These are phyloP conservation scores for Mucor saturninus DNA, from an alignment of 371 early-diverging fungal species.

Conservation along the genomic window DNA sequence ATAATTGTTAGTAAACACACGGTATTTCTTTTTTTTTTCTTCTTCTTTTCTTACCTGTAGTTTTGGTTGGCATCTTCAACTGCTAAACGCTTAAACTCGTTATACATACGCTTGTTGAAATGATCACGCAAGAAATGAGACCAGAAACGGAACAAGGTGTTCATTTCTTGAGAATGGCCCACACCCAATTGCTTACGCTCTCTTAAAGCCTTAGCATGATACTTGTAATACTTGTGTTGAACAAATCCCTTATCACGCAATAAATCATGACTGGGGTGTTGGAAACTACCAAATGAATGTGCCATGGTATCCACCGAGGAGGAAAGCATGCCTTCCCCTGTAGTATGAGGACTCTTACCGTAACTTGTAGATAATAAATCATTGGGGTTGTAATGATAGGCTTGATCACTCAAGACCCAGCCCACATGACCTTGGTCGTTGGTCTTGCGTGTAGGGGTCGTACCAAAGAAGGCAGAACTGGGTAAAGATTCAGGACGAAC, in stretches of 20 bases:
- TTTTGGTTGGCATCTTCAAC: slow-evolving; percentile 90
- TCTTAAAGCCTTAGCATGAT: slow-evolving; percentile 91
- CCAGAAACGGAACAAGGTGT: slow-evolving; percentile 98
- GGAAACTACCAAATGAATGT: slow-evolving; percentile 84
- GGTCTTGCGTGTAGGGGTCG: slow-evolving; percentile 51
- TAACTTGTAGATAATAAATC: slow-evolving; percentile 50
- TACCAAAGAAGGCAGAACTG: slow-evolving; percentile 52
- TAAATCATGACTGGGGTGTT: slow-evolving; percentile 94
- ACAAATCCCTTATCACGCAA: slow-evolving; percentile 94
- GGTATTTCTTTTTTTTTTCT: background rate
- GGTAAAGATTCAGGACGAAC: slow-evolving; percentile 62
- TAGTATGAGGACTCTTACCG: slow-evolving; percentile 45
- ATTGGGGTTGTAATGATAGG: slow-evolving; percentile 56
- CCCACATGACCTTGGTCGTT: slow-evolving; percentile 86
- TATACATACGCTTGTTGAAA: slow-evolving; percentile 92
- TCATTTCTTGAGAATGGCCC: slow-evolving; percentile 98
- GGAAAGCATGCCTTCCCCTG: slow-evolving; percentile 30
- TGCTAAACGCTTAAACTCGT: slow-evolving; percentile 89
- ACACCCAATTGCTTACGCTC: slow-evolving; percentile 91
- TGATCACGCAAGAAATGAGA: slow-evolving; percentile 96
- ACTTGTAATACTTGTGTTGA: slow-evolving; percentile 95
- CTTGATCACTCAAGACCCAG: slow-evolving; percentile 76
- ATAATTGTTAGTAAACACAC: background rate
- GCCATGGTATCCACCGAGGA: slow-evolving; percentile 52
- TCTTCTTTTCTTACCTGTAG: slow-evolving; percentile 62